These are phyloP conservation scores for Beauveria medogensis DNA, from an alignment of 2,329 filamentous ascomycete species.

Conservation along the genomic window DNA sequence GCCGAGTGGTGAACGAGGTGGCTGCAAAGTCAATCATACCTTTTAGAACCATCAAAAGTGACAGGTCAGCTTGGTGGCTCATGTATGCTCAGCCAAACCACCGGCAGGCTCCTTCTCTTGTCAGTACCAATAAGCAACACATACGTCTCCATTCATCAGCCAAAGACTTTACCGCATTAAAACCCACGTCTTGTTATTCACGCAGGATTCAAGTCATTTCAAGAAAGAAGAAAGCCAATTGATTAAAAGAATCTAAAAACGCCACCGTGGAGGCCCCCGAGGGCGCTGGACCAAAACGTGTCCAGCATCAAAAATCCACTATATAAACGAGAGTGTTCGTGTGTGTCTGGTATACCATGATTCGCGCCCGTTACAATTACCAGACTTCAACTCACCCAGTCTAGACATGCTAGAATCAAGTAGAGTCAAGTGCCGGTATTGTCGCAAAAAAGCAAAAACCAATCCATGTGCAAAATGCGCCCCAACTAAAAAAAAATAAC, in stretches of 20 bases:
- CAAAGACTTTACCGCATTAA: too few species aligned
- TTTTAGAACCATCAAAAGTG: too few species aligned
- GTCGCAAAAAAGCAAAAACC: neutral
- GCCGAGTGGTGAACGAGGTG: too few species aligned
- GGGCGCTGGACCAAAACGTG: neutral
- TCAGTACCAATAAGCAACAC: too few species aligned
- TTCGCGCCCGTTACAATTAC: neutral
- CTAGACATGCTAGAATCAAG: neutral
- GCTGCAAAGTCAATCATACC: too few species aligned
- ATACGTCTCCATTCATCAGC: too few species aligned
- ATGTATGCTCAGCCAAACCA: too few species aligned
- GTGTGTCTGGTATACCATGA: slow-evolving; percentile 1
- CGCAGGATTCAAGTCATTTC: too few species aligned
- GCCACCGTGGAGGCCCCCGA: neutral
- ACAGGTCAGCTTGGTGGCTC: too few species aligned
- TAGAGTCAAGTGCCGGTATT: neutral
- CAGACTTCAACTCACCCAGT: neutral
- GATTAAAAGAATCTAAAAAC: slow-evolving; percentile 6
- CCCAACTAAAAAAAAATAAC: neutral
- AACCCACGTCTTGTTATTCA: too few species aligned
- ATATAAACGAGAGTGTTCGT: neutral
- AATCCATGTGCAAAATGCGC: slow-evolving; percentile 2
- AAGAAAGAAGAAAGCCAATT: neutral
- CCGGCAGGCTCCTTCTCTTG: too few species aligned
- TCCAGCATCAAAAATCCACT: neutral